Evolutionary conservation across 768 basidiomycete species (phyloP).

Genomic region (Inosperma sp.): DNA sequence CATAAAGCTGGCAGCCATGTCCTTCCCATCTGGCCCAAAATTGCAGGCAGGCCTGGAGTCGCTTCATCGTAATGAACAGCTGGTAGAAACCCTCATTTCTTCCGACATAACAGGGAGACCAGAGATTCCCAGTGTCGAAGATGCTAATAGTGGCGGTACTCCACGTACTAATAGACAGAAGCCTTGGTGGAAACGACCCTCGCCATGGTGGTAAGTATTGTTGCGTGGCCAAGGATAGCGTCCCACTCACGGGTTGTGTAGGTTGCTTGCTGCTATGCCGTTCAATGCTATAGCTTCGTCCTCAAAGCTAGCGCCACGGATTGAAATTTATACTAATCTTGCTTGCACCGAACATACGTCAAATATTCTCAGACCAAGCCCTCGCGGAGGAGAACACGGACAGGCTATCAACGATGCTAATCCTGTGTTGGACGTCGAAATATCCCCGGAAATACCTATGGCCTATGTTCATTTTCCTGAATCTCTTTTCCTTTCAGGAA

Average conservation of each 20-base stretch:
- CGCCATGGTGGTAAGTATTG: constrained; percentile 60
- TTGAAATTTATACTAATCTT: constrained; percentile 71
- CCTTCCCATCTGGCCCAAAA: too few species aligned
- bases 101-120: too few species aligned
- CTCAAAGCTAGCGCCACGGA: constrained; percentile 60
- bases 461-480: too few species aligned
- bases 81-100: too few species aligned
- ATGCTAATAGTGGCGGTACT: too few species aligned
- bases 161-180: too few species aligned
- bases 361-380: constrained; percentile 32
- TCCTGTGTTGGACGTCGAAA: too few species aligned
- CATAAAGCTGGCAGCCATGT: constrained; percentile 13
- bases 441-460: too few species aligned
- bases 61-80: too few species aligned
- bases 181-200: constrained; percentile 79
- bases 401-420: not conserved
- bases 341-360: constrained; percentile 67
- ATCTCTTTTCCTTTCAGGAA: constrained; percentile 2
- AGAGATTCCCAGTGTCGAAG: too few species aligned
- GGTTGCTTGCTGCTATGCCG: constrained; percentile 55
- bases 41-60: too few species aligned
- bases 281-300: constrained; percentile 52
- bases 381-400: not conserved
- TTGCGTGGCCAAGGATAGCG: not conserved
- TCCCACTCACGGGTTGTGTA: constrained; percentile 25